Base-by-base conservation (phyloP, 768 basidiomycete genomes). In the Butyriboletus loyo region DNA sequence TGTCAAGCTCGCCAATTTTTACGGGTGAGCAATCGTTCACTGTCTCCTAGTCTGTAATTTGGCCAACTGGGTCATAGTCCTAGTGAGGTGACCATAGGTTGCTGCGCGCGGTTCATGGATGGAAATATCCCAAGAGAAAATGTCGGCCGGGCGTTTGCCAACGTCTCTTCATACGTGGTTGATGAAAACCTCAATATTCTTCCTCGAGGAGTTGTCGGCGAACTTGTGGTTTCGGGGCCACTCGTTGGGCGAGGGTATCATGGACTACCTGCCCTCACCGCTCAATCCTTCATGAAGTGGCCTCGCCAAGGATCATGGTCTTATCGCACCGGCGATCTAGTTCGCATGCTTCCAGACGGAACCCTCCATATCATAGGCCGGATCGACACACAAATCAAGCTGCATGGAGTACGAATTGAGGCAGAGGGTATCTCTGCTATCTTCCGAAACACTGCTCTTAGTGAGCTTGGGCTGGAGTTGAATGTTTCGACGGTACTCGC, bases 381-480 rank as follows among this genome's bases (percentile, higher is more conserved):
- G 25, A 77, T 77, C 43, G 79, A 80, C 57, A 73, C 74, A 7
- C 80, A 80, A 52, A 75, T 81, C 60, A 81, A 81, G 62, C 58
- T 78, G 35, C 72, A 77, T 34, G 79, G 80, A 24, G 77, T 80
- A 19, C 76, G 80, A n/a, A 79, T 81, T 19, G 80, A 81, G 57
- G 72, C 73, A 2, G 78, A 78, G 54, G 79, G 78, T 7, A 73
- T 81, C 24, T 78, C 75, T n/a, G 68, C 77, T 27, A 71, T 77
- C 37, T 59, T 79, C 19, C 73, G 51, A 40, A 49, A 48, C 17
- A 24, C 53, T 31, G 63, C 49, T 56, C 53, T 37, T 30, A 37
- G 37, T 24, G 56, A 47, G 36, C 58, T 57, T 27, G 58, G 52
- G 21, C 25, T 66, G 25, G 58, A 54, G 38, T 63, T 78, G 35